A percentile compares a stretch with the other conserved stretches of the same genome.
Conservation (phyloP, 495 filamentous ascomycete genomes). For the Hypoxylon perforatum region DNA sequence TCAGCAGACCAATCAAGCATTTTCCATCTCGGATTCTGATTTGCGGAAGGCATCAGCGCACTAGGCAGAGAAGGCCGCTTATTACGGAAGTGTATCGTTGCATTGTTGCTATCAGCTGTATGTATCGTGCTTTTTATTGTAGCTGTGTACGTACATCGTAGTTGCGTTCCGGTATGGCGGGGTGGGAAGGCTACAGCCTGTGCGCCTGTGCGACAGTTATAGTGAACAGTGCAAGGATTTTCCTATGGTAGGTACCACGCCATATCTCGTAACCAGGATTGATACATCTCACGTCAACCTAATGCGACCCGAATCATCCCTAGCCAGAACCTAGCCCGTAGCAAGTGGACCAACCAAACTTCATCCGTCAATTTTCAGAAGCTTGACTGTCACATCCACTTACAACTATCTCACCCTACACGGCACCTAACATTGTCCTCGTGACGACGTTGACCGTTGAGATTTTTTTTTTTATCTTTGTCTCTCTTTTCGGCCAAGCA, state of each 20-base stretch:
- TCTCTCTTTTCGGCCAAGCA: constrained; percentile 1
- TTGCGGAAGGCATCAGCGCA: constrained; percentile 37
- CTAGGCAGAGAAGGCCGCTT: constrained; percentile 2
- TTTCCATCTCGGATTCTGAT: constrained; percentile 34
- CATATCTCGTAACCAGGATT: constrained; percentile 4
- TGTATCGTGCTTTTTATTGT: too few species aligned
- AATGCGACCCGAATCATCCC: constrained; percentile 34
- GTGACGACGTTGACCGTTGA: constrained; percentile 31
- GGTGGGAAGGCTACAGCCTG: constrained; percentile 18
- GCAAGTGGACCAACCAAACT: constrained; percentile 28
- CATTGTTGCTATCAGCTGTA: neutral
- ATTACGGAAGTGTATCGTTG: neutral
- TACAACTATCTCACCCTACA: constrained; percentile 36
- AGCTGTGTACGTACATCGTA: too few species aligned
- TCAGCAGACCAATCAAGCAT: constrained; percentile 46
- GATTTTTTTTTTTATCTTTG: constrained; percentile 18
- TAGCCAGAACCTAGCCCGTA: constrained; percentile 8
- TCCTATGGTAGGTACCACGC: neutral
- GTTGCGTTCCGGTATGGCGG: constrained; percentile 16
- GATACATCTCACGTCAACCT: constrained; percentile 37
- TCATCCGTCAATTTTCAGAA: constrained; percentile 34
- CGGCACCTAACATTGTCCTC: constrained; percentile 38
- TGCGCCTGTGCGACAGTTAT: constrained; percentile 22
- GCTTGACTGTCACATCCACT: constrained; percentile 41
- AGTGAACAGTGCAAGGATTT: neutral